phyloP scores from a whole-genome alignment of 2,329 filamentous ascomycete genomes.

The Exutisphaerella laricina region DNA sequence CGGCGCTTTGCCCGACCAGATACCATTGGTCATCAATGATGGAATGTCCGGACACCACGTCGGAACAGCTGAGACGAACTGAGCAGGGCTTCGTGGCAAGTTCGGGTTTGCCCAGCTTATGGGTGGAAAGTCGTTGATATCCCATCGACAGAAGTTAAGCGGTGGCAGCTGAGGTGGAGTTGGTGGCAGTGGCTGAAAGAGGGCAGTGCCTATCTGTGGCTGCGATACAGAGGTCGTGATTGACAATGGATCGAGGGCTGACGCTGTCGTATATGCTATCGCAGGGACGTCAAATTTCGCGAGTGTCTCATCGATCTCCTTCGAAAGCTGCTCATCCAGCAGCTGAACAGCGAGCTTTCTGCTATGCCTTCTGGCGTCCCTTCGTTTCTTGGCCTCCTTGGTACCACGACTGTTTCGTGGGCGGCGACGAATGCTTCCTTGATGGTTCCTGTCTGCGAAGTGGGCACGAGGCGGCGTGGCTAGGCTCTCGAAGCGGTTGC shows the following conservation, averaged over 20 bases:
- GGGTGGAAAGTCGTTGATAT: slow-evolving; percentile 18
- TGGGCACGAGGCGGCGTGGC: slow-evolving; percentile 12
- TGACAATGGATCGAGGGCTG: slow-evolving; percentile 4
- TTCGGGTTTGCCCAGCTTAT: slow-evolving; percentile 8
- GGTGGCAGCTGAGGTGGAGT: slow-evolving; percentile 24
- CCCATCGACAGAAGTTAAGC: slow-evolving; percentile 21
- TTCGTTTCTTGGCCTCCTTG: slow-evolving; percentile 30
- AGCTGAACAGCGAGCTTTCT: slow-evolving; percentile 27
- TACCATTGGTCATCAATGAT: slow-evolving; percentile 20
- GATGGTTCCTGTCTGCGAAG: slow-evolving; percentile 15
- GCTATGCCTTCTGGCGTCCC: slow-evolving; percentile 26
- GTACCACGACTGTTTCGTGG: slow-evolving; percentile 27
- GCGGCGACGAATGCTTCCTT: slow-evolving; percentile 18
- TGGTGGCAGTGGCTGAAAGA: slow-evolving; percentile 5
- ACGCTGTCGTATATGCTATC: slow-evolving; percentile 1
- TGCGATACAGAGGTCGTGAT: slow-evolving; percentile 5
- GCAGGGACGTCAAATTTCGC: slow-evolving; percentile 17
- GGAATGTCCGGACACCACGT: slow-evolving; percentile 27
- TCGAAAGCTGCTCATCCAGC: slow-evolving; percentile 29
- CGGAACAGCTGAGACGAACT: slow-evolving; percentile 16
- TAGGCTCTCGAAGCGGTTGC: slow-evolving; percentile 28
- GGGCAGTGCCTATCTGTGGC: background rate
- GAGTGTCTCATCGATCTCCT: slow-evolving; percentile 26
- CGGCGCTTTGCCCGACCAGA: slow-evolving; percentile 21
- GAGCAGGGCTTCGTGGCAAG: slow-evolving; percentile 10